These are phyloP conservation scores for Paecilomyces fulvus DNA, from an alignment of 2,329 filamentous ascomycete genomes.

Conservation along the genomic window DNA sequence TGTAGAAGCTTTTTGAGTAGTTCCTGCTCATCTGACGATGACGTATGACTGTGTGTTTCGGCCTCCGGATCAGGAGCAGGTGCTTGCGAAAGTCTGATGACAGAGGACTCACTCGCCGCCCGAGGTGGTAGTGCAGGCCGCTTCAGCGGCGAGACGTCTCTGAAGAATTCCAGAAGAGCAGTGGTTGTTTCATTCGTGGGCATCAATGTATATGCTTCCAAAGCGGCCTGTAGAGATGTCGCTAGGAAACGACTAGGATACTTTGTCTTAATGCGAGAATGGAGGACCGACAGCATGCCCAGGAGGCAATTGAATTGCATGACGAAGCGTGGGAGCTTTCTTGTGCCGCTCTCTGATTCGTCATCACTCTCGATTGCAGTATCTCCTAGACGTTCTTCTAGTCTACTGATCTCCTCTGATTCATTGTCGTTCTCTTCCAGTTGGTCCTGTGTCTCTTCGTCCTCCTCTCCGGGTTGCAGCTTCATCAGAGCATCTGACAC, in stretches of 20 bases:
- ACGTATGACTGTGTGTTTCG: conserved; percentile 33
- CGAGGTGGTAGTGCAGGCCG: conserved; percentile 53
- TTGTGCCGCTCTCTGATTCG: conserved; percentile 4
- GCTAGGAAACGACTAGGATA: conserved; percentile 57
- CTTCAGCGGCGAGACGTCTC: conserved; percentile 49
- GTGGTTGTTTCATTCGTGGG: conserved; percentile 49
- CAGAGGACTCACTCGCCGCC: conserved; percentile 42
- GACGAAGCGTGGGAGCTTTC: conserved; percentile 18
- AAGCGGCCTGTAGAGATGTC: conserved; percentile 53
- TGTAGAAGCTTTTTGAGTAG: conserved; percentile 51
- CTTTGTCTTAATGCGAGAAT: conserved; percentile 55
- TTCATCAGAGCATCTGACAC: conserved; percentile 53
- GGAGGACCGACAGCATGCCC: conserved; percentile 49
- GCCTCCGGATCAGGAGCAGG: conserved; percentile 52
- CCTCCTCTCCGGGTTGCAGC: conserved; percentile 41
- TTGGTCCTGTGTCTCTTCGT: conserved; percentile 25
- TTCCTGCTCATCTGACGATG: conserved; percentile 40
- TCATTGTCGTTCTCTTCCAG: conserved; percentile 13
- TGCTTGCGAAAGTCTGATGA: conserved; percentile 21
- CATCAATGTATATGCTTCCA: conserved; percentile 51
- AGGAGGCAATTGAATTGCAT: conserved; percentile 35
- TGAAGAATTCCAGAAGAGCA: conserved; percentile 49
- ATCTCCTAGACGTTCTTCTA: conserved; percentile 6
- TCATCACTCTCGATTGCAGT: conserved; percentile 15
- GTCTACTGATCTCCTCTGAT: conserved; percentile 6